Evolutionary conservation across 495 filamentous ascomycete genomes (phyloP).

Genomic region (Lindgomyces ingoldianus): DNA sequence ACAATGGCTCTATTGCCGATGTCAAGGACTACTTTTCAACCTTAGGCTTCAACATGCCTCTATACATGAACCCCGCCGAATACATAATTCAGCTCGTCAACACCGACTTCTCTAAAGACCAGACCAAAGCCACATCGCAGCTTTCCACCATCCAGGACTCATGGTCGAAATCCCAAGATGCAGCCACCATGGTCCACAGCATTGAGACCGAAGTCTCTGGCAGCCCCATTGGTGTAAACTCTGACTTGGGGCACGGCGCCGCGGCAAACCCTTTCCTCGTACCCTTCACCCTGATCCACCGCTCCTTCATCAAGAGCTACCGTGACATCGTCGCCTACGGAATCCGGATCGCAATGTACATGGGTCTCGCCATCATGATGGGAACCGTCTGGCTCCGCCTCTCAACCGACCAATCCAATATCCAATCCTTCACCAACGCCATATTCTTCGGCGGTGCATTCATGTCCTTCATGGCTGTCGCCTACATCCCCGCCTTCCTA

Average conservation of each 20-base stretch:
- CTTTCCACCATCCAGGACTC: conserved; percentile 49
- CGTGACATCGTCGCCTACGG: conserved; percentile 81
- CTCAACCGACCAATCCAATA: conserved; percentile 61
- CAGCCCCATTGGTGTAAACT: not conserved
- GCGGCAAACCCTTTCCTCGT: conserved; percentile 45
- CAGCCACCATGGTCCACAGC: not conserved
- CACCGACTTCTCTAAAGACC: conserved; percentile 64
- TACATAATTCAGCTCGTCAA: conserved; percentile 74
- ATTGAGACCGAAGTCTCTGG: conserved; percentile 7
- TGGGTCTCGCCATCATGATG: conserved; percentile 82
- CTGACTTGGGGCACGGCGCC: conserved; percentile 14
- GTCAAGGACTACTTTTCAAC: conserved; percentile 60
- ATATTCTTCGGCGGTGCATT: conserved; percentile 84
- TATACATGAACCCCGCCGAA: conserved; percentile 75
- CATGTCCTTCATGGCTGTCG: conserved; percentile 88
- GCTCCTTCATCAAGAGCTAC: conserved; percentile 76
- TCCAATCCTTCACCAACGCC: conserved; percentile 77
- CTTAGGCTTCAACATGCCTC: conserved; percentile 61
- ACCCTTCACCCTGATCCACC: conserved; percentile 61
- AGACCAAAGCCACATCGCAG: conserved; percentile 45
- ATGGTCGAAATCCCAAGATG: conserved; percentile 26
- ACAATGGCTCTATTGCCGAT: conserved; percentile 60
- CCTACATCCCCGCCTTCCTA: conserved; percentile 78
- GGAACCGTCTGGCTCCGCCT: conserved; percentile 82
- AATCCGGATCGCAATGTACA: conserved; percentile 80